phyloP scores from a whole-genome alignment of 129 eudicot species.

The Pseudognaphalium luteoalbum region DNA sequence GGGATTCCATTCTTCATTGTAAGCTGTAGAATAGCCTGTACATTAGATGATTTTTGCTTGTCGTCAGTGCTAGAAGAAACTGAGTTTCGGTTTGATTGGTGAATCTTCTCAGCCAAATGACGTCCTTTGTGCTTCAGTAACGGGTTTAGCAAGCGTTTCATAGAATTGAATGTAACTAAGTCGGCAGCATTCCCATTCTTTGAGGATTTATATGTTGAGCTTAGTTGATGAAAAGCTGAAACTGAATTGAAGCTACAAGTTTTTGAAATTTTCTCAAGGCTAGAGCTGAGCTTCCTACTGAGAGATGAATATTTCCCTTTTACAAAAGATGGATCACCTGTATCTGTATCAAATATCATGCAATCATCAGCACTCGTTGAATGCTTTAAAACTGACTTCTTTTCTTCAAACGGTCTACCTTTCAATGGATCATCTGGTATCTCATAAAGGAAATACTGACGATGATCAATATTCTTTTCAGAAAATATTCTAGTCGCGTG shows the following conservation, averaged over 20 bases:
- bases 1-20: conserved; percentile 67
- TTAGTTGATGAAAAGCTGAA: neutral
- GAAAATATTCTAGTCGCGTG: neutral
- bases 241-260: conserved; percentile 56
- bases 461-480: neutral
- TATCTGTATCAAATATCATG: conserved; percentile 13
- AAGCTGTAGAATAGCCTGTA: conserved; percentile 71
- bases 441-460: neutral
- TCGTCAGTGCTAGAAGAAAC: conserved; percentile 21
- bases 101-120: conserved; percentile 42
- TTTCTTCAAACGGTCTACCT: no score
- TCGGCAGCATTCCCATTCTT: neutral
- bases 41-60: conserved; percentile 23
- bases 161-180: conserved; percentile 52
- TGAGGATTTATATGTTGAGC: conserved; percentile 33
- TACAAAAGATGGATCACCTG: conserved; percentile 19
- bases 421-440: no score
- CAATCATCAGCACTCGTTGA: conserved; percentile 22
- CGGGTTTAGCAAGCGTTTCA: conserved; percentile 77
- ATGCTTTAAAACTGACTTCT: no score
- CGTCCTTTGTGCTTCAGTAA: conserved; percentile 57
- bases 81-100: conserved; percentile 30
- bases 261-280: conserved; percentile 52
- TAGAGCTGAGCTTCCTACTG: conserved; percentile 50
- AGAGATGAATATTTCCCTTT: conserved; percentile 49